A percentile compares a stretch with the other conserved stretches of the same genome.
Evolutionary conservation across 139 green algal genomes (phyloP).

Genomic region (Picochlorum sp.): DNA sequence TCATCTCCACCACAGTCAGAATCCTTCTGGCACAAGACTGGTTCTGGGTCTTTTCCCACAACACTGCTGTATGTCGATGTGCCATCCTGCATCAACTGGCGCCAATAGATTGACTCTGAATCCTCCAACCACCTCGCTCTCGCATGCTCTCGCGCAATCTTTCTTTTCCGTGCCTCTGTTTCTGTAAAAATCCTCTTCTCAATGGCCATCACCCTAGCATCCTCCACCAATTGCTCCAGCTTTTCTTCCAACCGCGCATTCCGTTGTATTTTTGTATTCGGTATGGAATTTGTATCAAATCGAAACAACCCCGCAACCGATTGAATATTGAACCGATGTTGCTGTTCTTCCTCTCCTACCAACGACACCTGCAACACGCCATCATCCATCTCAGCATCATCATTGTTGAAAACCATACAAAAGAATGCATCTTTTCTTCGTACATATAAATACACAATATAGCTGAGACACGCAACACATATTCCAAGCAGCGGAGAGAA

Average conservation of each 20-base stretch:
- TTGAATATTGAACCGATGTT: too few species aligned
- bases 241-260: slow-evolving; percentile 7
- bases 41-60: background rate
- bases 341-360: too few species aligned
- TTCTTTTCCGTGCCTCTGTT: background rate
- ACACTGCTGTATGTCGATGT: background rate
- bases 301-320: too few species aligned
- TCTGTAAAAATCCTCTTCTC: slow-evolving; percentile 13
- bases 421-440: background rate
- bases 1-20: background rate
- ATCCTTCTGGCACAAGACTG: background rate
- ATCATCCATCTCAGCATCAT: too few species aligned
- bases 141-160: background rate
- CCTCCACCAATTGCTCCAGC: slow-evolving; percentile 1
- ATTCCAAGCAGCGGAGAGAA: background rate
- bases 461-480: background rate
- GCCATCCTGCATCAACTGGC: background rate
- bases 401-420: too few species aligned
- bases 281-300: too few species aligned
- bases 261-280: background rate
- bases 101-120: background rate
- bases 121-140: background rate
- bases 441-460: background rate
- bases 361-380: too few species aligned
- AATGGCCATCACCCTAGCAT: slow-evolving; percentile 1